A percentile compares a stretch with the other conserved stretches of the same genome.
phyloP scores from a whole-genome alignment of 805 yeast species.

The Wickerhamiella azyma region DNA sequence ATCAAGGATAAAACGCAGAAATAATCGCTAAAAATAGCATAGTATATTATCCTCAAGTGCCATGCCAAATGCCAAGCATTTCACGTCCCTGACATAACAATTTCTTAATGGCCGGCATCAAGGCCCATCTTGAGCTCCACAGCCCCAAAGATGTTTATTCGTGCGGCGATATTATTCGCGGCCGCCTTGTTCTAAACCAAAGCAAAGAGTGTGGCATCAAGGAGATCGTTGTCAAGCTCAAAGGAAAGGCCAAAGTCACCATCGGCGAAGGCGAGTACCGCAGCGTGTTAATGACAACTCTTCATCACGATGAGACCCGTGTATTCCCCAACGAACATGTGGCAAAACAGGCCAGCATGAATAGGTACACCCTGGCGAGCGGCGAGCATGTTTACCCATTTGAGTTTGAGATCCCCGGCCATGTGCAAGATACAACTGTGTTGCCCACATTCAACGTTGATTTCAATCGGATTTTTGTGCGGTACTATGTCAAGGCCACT shows the following conservation, averaged over 20 bases:
- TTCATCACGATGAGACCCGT: conserved; percentile 1
- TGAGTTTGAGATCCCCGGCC: conserved; percentile 7
- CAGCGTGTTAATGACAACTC: background rate
- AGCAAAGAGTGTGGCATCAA: conserved; percentile 3
- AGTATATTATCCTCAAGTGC: too few species aligned
- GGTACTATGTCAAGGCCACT: conserved; percentile 8
- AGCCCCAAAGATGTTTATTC: conserved; percentile 1
- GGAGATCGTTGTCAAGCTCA: conserved; percentile 8
- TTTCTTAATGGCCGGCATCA: background rate
- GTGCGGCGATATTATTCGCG: conserved; percentile 6
- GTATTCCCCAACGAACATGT: conserved; percentile 6
- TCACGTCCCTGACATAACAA: too few species aligned
- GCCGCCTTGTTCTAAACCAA: background rate
- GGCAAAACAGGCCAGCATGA: background rate
- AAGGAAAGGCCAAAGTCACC: conserved; percentile 7
- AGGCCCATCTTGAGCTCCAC: conserved; percentile 1
- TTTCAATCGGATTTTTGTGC: conserved; percentile 3
- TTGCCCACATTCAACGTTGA: conserved; percentile 5
- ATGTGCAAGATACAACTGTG: background rate
- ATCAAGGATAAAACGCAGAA: too few species aligned
- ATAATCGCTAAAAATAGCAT: too few species aligned
- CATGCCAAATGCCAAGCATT: too few species aligned
- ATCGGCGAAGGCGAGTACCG: conserved; percentile 10
- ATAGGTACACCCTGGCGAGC: background rate
- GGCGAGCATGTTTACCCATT: conserved; percentile 8